A percentile compares a stretch with the other conserved stretches of the same genome.
Conservation (phyloP, 768 basidiomycete species). For the Trametes cingulata region DNA sequence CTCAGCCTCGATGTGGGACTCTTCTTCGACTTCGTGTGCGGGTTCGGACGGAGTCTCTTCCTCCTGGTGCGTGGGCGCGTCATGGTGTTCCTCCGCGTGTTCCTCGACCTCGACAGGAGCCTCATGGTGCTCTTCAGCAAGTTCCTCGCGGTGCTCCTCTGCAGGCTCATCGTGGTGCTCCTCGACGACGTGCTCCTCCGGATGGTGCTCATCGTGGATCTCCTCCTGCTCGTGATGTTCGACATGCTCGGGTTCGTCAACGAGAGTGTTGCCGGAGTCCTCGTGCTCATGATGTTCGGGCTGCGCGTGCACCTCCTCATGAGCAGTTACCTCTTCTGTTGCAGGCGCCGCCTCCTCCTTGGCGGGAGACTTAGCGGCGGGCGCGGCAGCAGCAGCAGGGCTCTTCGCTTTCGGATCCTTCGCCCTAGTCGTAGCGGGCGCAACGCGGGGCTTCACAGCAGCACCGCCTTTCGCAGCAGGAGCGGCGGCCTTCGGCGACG, state of each 20-base stretch:
- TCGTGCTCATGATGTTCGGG: conserved; percentile 24
- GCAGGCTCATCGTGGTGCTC: conserved; percentile 11
- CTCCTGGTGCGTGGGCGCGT: neutral
- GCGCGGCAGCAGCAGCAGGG: conserved; percentile 20
- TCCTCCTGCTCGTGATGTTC: conserved; percentile 29
- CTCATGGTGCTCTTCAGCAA: neutral
- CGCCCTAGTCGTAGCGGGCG: conserved; percentile 26
- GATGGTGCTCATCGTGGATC: neutral
- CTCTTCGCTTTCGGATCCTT: conserved; percentile 27
- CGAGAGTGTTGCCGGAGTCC: conserved; percentile 20
- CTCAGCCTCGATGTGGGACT: conserved; percentile 3
- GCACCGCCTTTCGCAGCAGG: conserved; percentile 27
- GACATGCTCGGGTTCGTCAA: conserved; percentile 22
- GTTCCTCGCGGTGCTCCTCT: conserved; percentile 7
- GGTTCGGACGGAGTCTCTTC: neutral
- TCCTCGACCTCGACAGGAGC: neutral
- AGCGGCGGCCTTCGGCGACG: conserved; percentile 24
- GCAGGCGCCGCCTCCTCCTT: conserved; percentile 15
- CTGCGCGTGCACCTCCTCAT: conserved; percentile 13
- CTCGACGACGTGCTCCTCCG: conserved; percentile 4
- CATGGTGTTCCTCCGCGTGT: neutral
- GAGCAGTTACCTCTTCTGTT: conserved; percentile 26
- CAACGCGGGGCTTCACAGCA: conserved; percentile 30
- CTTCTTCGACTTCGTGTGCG: neutral
- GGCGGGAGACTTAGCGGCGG: conserved; percentile 16